These are phyloP conservation scores for Metschnikowia hibisci DNA, from an alignment of 805 yeast species.

Conservation along the genomic window DNA sequence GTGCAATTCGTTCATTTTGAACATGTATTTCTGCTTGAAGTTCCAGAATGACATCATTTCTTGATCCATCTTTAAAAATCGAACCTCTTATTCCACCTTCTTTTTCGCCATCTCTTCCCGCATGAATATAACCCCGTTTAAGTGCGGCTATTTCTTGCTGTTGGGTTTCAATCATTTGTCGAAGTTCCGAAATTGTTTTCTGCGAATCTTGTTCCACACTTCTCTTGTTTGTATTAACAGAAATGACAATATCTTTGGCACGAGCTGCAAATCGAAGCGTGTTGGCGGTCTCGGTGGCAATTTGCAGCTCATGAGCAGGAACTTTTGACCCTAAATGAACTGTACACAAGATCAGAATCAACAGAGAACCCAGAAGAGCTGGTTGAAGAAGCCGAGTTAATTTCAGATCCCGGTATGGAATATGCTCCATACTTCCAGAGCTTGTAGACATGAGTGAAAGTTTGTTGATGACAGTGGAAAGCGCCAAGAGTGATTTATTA, in stretches of 20 bases:
- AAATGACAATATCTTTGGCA: slow-evolving; percentile 79
- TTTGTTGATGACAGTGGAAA: slow-evolving; percentile 89
- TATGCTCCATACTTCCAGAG: slow-evolving; percentile 47
- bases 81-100: neutral
- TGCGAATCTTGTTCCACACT: slow-evolving; percentile 37
- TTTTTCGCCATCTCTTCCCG: slow-evolving; percentile 45
- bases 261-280: slow-evolving; percentile 90
- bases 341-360: slow-evolving; percentile 84
- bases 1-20: slow-evolving; percentile 64
- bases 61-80: neutral
- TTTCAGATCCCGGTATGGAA: slow-evolving; percentile 92
- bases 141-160: slow-evolving; percentile 46
- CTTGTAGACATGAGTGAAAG: slow-evolving; percentile 42
- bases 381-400: slow-evolving; percentile 88
- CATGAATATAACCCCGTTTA: slow-evolving; percentile 13
- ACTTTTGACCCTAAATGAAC: slow-evolving; percentile 54
- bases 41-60: slow-evolving; percentile 7
- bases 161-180: slow-evolving; percentile 58
- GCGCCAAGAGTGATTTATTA: slow-evolving; percentile 83
- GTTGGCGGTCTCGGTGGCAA: slow-evolving; percentile 75
- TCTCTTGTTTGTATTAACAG: slow-evolving; percentile 52
- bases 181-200: slow-evolving; percentile 50
- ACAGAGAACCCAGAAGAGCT: slow-evolving; percentile 80
- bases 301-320: slow-evolving; percentile 30
- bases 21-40: slow-evolving; percentile 62